These are phyloP conservation scores for Zanthoxylum bungeanum DNA, from an alignment of 345 rosid genomes.

Conservation along the genomic window DNA sequence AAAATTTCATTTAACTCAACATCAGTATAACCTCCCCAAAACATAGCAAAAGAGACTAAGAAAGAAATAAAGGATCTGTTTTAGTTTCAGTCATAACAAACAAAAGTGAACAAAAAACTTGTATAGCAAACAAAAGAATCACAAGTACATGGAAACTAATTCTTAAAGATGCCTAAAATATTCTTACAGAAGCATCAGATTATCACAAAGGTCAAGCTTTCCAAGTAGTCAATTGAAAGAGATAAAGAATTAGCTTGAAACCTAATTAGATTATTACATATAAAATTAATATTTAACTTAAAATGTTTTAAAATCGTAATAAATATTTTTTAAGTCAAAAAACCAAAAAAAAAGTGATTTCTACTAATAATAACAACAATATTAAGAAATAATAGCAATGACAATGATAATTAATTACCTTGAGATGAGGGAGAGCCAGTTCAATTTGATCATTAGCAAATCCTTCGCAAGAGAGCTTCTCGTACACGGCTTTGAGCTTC, in stretches of 20 bases:
- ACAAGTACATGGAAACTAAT: neutral
- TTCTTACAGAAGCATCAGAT: neutral
- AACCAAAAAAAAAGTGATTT: no score
- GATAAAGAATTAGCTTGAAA: neutral
- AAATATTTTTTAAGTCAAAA: no score
- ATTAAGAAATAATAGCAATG: neutral
- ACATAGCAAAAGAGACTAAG: neutral
- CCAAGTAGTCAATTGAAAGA: neutral
- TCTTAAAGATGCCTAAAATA: neutral
- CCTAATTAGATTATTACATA: neutral
- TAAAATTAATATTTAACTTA: neutral
- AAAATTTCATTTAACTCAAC: conserved; percentile 4
- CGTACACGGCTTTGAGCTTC: conserved; percentile 60
- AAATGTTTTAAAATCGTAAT: neutral
- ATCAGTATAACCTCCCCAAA: neutral
- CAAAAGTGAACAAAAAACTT: neutral
- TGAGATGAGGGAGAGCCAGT: conserved; percentile 75
- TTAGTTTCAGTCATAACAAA: neutral
- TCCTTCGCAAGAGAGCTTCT: conserved; percentile 90
- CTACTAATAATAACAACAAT: no score
- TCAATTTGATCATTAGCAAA: conserved; percentile 85
- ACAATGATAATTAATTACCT: conserved; percentile 31
- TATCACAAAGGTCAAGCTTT: neutral
- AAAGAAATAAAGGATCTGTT: neutral
- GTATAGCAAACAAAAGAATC: neutral